phyloP scores from a whole-genome alignment of 164 flowering plant species.

The Chimonanthus praecox region DNA sequence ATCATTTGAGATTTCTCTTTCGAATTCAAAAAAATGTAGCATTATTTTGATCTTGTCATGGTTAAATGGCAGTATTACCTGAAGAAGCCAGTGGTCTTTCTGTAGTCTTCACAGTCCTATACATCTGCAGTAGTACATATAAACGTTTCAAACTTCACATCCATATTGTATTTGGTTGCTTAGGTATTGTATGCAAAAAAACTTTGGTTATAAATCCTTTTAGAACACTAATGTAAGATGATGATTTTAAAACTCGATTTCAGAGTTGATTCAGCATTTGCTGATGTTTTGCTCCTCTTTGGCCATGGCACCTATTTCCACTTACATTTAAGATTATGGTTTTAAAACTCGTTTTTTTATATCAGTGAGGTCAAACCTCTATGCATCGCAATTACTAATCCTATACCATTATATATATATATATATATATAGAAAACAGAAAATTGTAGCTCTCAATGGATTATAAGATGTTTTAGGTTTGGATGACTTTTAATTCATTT shows the following conservation, averaged over 20 bases:
- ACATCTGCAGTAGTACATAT: slow-evolving; percentile 62
- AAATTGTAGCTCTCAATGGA: no score
- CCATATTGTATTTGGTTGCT: background rate
- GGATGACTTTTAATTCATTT: no score
- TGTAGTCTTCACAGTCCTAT: slow-evolving; percentile 92
- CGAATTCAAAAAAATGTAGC: no score
- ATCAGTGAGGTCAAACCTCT: no score
- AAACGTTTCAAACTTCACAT: background rate
- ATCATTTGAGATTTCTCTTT: background rate
- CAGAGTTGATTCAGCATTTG: background rate
- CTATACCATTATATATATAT: no score
- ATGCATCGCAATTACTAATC: no score
- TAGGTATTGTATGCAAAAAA: background rate
- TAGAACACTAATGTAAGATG: background rate
- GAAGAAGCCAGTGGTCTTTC: slow-evolving; percentile 85
- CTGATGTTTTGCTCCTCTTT: background rate
- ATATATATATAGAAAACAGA: no score
- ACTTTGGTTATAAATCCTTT: background rate
- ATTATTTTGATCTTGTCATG: no score
- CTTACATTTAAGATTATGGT: no score
- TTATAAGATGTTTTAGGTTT: no score
- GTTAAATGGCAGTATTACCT: slow-evolving; percentile 33
- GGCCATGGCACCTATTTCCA: background rate
- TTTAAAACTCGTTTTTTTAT: no score
- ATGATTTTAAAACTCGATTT: background rate